Evolutionary conservation across 805 yeast genomes (phyloP).

Genomic region (Kazachstania taianensis): DNA sequence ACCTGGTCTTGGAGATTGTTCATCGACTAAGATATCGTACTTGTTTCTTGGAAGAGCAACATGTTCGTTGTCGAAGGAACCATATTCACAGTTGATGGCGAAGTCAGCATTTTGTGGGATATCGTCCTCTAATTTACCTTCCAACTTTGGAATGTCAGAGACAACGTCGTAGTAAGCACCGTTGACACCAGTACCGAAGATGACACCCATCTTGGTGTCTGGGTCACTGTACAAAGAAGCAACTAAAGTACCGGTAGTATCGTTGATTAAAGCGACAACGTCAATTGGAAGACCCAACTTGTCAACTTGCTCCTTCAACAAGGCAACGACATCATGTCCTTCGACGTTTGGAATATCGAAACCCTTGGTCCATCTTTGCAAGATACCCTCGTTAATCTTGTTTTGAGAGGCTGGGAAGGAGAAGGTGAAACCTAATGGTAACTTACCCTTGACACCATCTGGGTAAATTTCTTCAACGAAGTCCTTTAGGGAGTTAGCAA

Average conservation of each 20-base stretch:
- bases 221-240: conserved; percentile 89
- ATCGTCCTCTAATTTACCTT: conserved; percentile 56
- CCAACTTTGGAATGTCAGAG: conserved; percentile 66
- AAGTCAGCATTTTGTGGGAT: conserved; percentile 54
- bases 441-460: conserved; percentile 47
- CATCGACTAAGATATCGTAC: conserved; percentile 71
- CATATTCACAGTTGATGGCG: conserved; percentile 97
- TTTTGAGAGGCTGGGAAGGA: conserved; percentile 78
- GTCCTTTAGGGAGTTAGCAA: conserved; percentile 65
- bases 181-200: conserved; percentile 94
- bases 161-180: conserved; percentile 86
- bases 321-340: conserved; percentile 86
- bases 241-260: conserved; percentile 91
- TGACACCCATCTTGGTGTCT: conserved; percentile 82
- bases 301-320: conserved; percentile 69
- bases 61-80: conserved; percentile 91
- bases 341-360: conserved; percentile 87
- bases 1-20: conserved; percentile 85
- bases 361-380: conserved; percentile 96
- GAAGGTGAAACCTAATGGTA: conserved; percentile 89
- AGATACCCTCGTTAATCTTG: conserved; percentile 71
- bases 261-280: conserved; percentile 87
- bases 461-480: conserved; percentile 62
- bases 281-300: conserved; percentile 59
- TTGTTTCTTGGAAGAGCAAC: conserved; percentile 74